These are phyloP conservation scores for Rhododendron griersonianum DNA, from an alignment of 148 eudicot genomes.

Conservation along the genomic window DNA sequence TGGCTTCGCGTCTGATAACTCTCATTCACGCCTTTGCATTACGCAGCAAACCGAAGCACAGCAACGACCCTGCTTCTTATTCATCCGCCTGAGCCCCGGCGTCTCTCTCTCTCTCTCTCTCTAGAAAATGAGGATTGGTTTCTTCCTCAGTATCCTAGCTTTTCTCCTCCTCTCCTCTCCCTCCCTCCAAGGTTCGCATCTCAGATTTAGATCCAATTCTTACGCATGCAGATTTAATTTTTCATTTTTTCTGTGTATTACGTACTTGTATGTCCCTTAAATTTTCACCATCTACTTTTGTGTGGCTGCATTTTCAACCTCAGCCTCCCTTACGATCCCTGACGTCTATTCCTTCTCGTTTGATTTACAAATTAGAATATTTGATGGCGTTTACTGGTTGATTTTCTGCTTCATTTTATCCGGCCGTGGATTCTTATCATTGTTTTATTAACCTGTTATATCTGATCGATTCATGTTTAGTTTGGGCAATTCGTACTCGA, in stretches of 20 bases:
- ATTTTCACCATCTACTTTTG: background rate
- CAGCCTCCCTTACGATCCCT: background rate
- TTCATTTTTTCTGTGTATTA: background rate
- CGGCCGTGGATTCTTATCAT: background rate
- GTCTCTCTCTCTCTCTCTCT: background rate
- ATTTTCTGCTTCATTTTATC: background rate
- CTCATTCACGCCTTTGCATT: background rate
- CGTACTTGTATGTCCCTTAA: background rate
- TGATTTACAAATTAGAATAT: background rate
- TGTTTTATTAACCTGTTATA: too few relatives aligned
- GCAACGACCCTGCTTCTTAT: slow-evolving; percentile 1
- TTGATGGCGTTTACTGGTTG: background rate
- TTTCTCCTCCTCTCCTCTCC: slow-evolving; percentile 64
- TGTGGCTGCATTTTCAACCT: background rate
- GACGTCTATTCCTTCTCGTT: slow-evolving; percentile 3
- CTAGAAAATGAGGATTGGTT: slow-evolving; percentile 45
- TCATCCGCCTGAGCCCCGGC: slow-evolving; percentile 1
- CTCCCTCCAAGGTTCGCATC: slow-evolving; percentile 56
- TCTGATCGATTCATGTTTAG: background rate
- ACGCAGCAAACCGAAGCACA: background rate
- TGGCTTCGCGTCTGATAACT: background rate
- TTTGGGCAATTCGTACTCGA: background rate
- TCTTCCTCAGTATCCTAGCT: slow-evolving; percentile 40
- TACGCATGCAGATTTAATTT: background rate
- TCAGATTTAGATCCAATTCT: slow-evolving; percentile 3